Percentiles rank a stretch among this genome's conserved stretches.
Evolutionary conservation across 1,284 basidiomycete genomes (phyloP).

Genomic region (Ceratobasidium sp.): DNA sequence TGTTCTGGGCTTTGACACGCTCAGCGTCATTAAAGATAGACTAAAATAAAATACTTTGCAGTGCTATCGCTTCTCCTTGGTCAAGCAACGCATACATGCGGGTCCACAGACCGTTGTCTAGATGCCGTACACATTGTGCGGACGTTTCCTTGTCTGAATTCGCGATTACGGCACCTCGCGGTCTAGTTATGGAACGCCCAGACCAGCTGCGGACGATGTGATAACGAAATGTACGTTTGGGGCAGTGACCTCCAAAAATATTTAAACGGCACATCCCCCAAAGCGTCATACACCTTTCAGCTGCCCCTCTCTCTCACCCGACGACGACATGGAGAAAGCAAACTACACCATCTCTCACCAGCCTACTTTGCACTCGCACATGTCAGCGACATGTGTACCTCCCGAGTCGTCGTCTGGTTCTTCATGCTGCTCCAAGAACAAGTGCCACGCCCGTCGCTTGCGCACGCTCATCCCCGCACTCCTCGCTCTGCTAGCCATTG

Average conservation of each 20-base stretch:
- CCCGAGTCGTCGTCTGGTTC: not conserved
- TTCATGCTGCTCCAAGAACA: constrained; percentile 4
- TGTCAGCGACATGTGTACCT: not conserved
- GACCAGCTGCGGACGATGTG: not conserved
- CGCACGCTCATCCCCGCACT: constrained; percentile 25
- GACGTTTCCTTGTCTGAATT: not conserved
- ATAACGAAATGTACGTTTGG: constrained; percentile 16
- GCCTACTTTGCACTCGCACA: constrained; percentile 16
- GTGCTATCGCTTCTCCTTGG: too few species aligned
- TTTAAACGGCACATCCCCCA: not conserved
- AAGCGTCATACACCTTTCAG: not conserved
- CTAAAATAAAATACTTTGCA: not conserved
- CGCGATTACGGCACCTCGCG: not conserved
- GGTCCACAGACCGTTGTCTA: not conserved
- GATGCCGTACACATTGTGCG: too few species aligned
- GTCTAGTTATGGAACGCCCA: constrained; percentile 17
- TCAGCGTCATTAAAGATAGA: not conserved
- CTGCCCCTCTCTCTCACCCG: not conserved
- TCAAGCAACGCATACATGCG: not conserved
- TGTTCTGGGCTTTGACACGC: not conserved
- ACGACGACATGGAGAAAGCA: constrained; percentile 20
- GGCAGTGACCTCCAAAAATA: not conserved
- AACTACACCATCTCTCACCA: constrained; percentile 21
- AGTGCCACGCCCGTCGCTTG: constrained; percentile 28
- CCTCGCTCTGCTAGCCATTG: constrained; percentile 12